Percentiles rank a stretch among this genome's conserved stretches.
Evolutionary conservation across 2,329 filamentous ascomycete species (phyloP).

Genomic region (Penicillium sp.): DNA sequence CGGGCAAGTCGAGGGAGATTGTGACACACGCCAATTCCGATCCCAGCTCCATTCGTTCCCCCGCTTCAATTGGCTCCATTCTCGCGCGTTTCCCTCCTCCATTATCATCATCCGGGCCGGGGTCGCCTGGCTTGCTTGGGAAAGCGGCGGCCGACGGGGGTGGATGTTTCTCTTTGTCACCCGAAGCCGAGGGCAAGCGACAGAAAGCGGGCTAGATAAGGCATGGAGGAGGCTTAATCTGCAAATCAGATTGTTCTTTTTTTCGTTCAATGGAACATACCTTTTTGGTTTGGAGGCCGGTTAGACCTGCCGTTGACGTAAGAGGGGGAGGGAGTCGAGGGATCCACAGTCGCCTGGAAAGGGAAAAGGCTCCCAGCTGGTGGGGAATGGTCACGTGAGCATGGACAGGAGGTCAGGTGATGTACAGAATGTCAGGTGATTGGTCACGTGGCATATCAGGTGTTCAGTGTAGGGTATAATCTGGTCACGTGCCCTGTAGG

Average conservation of each 20-base stretch:
- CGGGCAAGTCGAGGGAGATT: slow-evolving; percentile 8
- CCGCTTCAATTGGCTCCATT: slow-evolving; percentile 4
- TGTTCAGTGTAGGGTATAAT: slow-evolving; percentile 13
- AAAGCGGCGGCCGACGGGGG: slow-evolving; percentile 9
- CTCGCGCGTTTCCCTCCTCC: slow-evolving; percentile 13
- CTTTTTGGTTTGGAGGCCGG: slow-evolving; percentile 16
- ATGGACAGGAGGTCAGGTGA: background rate
- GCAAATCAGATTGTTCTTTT: slow-evolving; percentile 3
- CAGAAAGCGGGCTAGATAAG: slow-evolving; percentile 38
- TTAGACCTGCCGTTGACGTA: slow-evolving; percentile 23
- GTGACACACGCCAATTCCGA: slow-evolving; percentile 11
- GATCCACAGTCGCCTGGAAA: background rate
- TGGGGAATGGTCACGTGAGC: background rate
- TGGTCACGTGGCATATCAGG: too few relatives aligned
- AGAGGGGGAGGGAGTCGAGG: background rate
- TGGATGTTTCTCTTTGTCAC: slow-evolving; percentile 38
- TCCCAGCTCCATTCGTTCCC: slow-evolving; percentile 5
- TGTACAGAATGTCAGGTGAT: too few relatives aligned
- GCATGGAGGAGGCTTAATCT: background rate
- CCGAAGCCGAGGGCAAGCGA: slow-evolving; percentile 41
- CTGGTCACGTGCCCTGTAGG: slow-evolving; percentile 9
- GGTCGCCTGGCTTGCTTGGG: slow-evolving; percentile 18
- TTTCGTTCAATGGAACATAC: background rate
- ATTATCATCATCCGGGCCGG: slow-evolving; percentile 25
- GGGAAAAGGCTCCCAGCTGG: background rate